These are phyloP conservation scores for Fonsecaea multimorphosa DNA, from an alignment of 2,329 filamentous ascomycete genomes.

Conservation along the genomic window DNA sequence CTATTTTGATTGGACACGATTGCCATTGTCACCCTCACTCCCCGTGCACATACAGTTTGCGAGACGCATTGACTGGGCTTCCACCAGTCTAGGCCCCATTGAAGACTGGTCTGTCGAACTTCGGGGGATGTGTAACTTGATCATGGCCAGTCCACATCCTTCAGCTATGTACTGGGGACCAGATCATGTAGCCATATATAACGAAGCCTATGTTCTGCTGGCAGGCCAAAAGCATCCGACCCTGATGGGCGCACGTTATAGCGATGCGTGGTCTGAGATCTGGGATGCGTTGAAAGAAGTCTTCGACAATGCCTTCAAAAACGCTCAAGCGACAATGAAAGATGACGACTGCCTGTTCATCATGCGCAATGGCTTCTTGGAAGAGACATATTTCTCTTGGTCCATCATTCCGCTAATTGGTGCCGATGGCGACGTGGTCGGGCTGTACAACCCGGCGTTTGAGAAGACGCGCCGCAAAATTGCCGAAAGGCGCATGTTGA, in stretches of 20 bases:
- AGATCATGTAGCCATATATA: constrained; percentile 72
- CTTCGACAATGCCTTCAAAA: constrained; percentile 69
- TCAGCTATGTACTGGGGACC: constrained; percentile 81
- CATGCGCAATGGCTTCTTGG: constrained; percentile 67
- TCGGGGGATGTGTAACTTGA: constrained; percentile 77
- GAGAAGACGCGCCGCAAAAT: constrained; percentile 81
- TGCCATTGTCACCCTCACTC: constrained; percentile 67
- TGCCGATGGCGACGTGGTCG: constrained; percentile 73
- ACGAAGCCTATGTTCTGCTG: constrained; percentile 72
- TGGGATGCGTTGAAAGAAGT: constrained; percentile 73
- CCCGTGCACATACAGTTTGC: constrained; percentile 76
- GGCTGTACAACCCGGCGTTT: constrained; percentile 79
- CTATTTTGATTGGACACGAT: constrained; percentile 82
- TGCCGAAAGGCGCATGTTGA: constrained; percentile 79
- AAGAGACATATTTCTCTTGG: constrained; percentile 85
- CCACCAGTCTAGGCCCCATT: constrained; percentile 76
- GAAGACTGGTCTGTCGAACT: constrained; percentile 74
- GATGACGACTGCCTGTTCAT: constrained; percentile 80
- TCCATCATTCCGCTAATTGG: constrained; percentile 76
- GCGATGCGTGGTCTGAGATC: constrained; percentile 73
- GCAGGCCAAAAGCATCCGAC: constrained; percentile 77
- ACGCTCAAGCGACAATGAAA: constrained; percentile 82
- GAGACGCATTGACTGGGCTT: constrained; percentile 73
- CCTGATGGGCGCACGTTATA: constrained; percentile 75
- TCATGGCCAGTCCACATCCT: constrained; percentile 79